Evolutionary conservation across 73 alveolate species (phyloP).

Genomic region (Paramecium sexaurelia): DNA sequence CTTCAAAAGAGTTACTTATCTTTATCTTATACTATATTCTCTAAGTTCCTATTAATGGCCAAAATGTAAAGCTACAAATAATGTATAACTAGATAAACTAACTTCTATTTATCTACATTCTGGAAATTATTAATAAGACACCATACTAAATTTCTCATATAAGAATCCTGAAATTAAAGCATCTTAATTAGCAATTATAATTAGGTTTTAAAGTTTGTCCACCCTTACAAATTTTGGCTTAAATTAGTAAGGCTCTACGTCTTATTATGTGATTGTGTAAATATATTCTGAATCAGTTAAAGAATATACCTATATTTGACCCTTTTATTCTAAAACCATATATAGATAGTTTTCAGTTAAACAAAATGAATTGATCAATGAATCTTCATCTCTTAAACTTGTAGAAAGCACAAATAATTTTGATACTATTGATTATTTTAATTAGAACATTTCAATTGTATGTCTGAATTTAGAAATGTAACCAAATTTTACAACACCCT

Average conservation of each 20-base stretch:
- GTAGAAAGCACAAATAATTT: background rate
- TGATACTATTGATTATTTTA: background rate
- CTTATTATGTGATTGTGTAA: background rate
- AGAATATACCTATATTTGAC: background rate
- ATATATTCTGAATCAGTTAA: background rate
- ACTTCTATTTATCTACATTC: background rate
- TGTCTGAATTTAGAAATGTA: conserved; percentile 13
- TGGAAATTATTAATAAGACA: background rate
- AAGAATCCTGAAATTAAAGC: background rate
- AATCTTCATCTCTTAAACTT: background rate
- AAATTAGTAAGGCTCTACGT: background rate
- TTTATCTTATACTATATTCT: background rate
- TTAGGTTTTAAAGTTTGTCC: background rate
- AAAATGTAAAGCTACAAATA: background rate
- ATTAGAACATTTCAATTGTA: background rate
- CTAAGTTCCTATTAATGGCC: background rate
- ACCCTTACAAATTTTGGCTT: background rate
- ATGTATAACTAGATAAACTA: background rate
- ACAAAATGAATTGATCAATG: background rate
- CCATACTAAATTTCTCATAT: background rate
- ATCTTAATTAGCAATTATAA: background rate
- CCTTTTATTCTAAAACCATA: background rate
- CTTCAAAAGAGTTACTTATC: background rate
- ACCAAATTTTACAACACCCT: background rate
- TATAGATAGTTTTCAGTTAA: background rate